These are phyloP conservation scores for Salvia hispanica DNA, from an alignment of 257 asterid species.

Conservation along the genomic window DNA sequence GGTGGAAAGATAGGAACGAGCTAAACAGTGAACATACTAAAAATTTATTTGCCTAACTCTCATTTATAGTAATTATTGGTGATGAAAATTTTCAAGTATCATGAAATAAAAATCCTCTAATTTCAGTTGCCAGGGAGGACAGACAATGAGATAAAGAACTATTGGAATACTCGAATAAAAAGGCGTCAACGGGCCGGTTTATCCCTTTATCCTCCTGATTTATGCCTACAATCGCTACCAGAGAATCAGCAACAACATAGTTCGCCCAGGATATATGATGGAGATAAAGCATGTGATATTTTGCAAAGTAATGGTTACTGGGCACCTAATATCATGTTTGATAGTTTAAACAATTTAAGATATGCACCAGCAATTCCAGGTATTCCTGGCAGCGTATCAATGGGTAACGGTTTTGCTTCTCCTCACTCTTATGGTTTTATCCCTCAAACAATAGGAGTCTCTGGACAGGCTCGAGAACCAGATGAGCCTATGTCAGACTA, in stretches of 20 bases:
- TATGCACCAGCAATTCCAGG: constrained; percentile 39
- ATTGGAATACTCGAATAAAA: constrained; percentile 68
- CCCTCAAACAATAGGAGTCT: constrained; percentile 41
- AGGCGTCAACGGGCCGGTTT: constrained; percentile 71
- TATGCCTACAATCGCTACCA: constrained; percentile 39
- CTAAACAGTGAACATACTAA: neutral
- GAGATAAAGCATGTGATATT: constrained; percentile 46
- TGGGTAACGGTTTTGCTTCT: constrained; percentile 42
- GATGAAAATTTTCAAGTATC: constrained; percentile 4
- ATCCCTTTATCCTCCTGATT: constrained; percentile 63
- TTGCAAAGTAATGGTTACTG: constrained; percentile 43
- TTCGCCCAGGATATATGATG: constrained; percentile 42
- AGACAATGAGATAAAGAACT: constrained; percentile 72
- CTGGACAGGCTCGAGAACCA: constrained; percentile 40
- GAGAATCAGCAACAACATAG: constrained; percentile 42
- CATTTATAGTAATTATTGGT: neutral
- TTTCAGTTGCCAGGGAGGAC: constrained; percentile 72
- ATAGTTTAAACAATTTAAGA: constrained; percentile 42
- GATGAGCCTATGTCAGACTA: constrained; percentile 45
- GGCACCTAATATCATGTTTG: constrained; percentile 48
- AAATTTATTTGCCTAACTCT: constrained; percentile 9
- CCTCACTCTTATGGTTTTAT: constrained; percentile 47
- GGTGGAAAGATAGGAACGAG: neutral
- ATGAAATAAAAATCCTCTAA: neutral
- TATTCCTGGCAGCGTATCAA: constrained; percentile 38